Evolutionary conservation across 202 grass and related monocot genomes (phyloP).

Genomic region (Setaria viridis): DNA sequence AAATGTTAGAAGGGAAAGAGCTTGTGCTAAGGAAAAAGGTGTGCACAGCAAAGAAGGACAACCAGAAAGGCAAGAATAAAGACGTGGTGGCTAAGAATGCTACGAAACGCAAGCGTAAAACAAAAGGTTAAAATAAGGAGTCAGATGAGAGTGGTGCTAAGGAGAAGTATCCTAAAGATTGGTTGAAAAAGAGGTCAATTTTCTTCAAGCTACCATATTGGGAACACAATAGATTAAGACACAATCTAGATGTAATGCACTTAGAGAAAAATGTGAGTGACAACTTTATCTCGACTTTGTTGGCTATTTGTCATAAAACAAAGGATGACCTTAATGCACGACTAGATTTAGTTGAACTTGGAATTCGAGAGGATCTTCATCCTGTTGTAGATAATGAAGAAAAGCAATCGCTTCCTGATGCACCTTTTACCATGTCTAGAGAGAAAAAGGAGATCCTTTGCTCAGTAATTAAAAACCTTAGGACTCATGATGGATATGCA

Average conservation of each 20-base stretch:
- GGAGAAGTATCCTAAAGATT: neutral
- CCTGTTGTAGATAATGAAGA: neutral
- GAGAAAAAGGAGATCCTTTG: constrained; percentile 31
- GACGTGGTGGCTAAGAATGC: too few species aligned
- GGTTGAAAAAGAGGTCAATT: constrained; percentile 28
- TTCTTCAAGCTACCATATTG: constrained; percentile 47
- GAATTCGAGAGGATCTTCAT: constrained; percentile 25
- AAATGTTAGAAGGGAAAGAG: too few species aligned
- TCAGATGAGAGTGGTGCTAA: neutral
- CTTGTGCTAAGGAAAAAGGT: too few species aligned
- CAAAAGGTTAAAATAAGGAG: neutral
- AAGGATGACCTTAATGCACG: constrained; percentile 23
- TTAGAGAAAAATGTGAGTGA: constrained; percentile 54
- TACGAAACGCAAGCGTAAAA: neutral
- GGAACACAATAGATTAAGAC: constrained; percentile 14
- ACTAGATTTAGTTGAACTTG: constrained; percentile 36
- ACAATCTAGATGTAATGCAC: constrained; percentile 57
- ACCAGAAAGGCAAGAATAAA: too few species aligned
- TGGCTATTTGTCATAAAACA: constrained; percentile 16
- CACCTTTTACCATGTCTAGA: constrained; percentile 24
- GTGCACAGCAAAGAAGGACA: too few species aligned
- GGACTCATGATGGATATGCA: neutral
- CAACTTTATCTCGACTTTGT: constrained; percentile 31
- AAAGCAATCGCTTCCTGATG: neutral
- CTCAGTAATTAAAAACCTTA: constrained; percentile 23